Base-by-base conservation (phyloP, 495 filamentous ascomycete genomes). In the Tuber melanosporum region DNA sequence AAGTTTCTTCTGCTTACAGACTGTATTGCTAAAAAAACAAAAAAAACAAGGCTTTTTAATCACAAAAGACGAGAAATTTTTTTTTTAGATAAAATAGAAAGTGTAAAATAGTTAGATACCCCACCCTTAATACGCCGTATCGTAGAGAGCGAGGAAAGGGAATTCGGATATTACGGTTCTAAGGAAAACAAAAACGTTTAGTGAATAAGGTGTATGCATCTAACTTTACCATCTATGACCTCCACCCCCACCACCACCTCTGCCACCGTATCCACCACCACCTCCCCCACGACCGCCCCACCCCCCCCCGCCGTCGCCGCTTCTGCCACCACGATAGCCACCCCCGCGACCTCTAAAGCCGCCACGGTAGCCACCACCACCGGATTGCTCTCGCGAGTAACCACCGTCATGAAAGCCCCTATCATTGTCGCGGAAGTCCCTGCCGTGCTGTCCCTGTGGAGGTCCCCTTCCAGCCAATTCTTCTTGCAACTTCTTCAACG, bases 401-500 rank as follows among this genome's bases (percentile, higher is more conserved):
- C 81, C 75, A 72, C 85, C 83, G 80, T 86, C 78, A 81, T 88
- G 87, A 73, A 89, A 84, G 75, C 87, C 81, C 70, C 89, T 85
- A 62, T 89, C 87, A 36, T 84, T 84, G 71, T 80, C 80, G 22
- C 82, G 75, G 71, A 87, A 86, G 73, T 88, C 87, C 72, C 84
- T 75, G 44, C 89, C 89, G 42, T 87, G 86, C 79, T 92, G 88
- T 71, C 86, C 84, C 32, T 91, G 89, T 20, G 90, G 88, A 70
- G 89, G 86, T 70, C 79, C 80, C 76, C 85, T 74, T 7, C 91
- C 91, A 75, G 92, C 90, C 76, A 97, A 86, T 84, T 99, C 95
- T 85, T 93, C 93, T 74, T 91, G 91, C 75, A 99, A 88, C n/a
- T 88, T 86, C 78, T 97, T 95, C 80, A 87, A 92, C 19, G 92